A percentile compares a stretch with the other conserved stretches of the same genome.
Conservation (phyloP, 1,284 basidiomycete species). For the Heimioporus retisporus region DNA sequence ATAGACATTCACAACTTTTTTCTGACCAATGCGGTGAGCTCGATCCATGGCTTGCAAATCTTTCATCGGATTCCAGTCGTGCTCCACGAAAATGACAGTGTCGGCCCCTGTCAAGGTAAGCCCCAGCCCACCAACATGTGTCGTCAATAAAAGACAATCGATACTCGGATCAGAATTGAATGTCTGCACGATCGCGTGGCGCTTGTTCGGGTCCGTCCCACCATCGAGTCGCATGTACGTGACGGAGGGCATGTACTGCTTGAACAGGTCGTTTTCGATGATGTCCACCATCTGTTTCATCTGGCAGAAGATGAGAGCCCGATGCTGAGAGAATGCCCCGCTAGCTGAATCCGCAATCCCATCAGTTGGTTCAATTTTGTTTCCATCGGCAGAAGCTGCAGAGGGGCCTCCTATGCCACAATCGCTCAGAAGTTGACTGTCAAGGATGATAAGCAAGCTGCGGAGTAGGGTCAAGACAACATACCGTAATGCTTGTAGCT, state of each 20-base stretch:
- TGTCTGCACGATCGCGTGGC: constrained; percentile 96
- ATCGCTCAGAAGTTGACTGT: constrained; percentile 92
- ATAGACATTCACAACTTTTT: constrained; percentile 99
- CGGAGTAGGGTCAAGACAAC: constrained; percentile 34
- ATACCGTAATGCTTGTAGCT: constrained; percentile 91
- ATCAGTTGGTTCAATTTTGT: constrained; percentile 74
- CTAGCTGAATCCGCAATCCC: constrained; percentile 61
- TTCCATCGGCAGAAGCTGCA: constrained; percentile 55
- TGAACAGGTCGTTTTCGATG: constrained; percentile 96
- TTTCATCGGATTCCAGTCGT: constrained; percentile 99
- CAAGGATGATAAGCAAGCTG: constrained; percentile 15
- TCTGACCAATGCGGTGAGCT: constrained; percentile 98
- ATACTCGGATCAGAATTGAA: constrained; percentile 99
- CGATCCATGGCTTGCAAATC: constrained; percentile 99
- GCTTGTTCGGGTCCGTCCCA: constrained; percentile 88
- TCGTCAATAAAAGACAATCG: constrained; percentile 96
- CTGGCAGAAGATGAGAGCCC: constrained; percentile 99
- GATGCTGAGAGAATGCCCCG: constrained; percentile 90
- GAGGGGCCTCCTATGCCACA: constrained; percentile 90
- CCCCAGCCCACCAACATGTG: constrained; percentile 96
- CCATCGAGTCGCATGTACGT: constrained; percentile 99
- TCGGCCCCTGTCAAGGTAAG: constrained; percentile 98
- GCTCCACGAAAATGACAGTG: constrained; percentile 99
- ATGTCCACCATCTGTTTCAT: constrained; percentile 99
- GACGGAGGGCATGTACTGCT: constrained; percentile 92